Evolutionary conservation across 2,329 filamentous ascomycete species (phyloP).

Genomic region (Leptographium galeiforme): DNA sequence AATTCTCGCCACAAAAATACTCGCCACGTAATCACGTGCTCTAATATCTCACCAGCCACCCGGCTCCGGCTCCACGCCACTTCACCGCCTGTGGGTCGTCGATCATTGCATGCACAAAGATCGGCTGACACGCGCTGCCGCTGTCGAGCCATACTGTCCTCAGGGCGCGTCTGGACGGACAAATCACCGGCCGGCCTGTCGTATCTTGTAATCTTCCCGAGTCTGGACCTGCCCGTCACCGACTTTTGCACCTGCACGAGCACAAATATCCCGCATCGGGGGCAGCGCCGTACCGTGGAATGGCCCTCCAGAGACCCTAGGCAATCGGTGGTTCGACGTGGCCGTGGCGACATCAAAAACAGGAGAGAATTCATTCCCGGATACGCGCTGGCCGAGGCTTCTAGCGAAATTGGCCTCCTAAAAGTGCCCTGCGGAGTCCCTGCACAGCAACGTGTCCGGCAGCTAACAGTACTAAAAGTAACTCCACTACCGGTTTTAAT

Average conservation of each 20-base stretch:
- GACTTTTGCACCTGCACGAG: background rate
- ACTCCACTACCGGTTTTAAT: background rate
- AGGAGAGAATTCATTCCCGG: constrained; percentile 1
- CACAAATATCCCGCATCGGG: background rate
- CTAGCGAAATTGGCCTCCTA: constrained; percentile 1
- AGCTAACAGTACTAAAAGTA: too few species aligned
- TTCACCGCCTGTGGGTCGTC: background rate
- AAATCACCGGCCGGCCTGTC: background rate
- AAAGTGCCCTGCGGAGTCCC: background rate
- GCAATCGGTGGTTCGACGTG: constrained; percentile 7
- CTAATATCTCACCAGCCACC: background rate
- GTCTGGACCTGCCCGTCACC: background rate
- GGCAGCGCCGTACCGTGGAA: too few species aligned
- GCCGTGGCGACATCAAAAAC: constrained; percentile 1
- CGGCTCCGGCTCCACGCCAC: background rate
- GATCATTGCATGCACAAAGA: background rate
- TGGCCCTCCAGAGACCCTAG: background rate
- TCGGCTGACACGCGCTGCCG: background rate
- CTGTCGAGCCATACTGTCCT: background rate
- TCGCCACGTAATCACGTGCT: background rate
- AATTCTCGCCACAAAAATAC: too few species aligned
- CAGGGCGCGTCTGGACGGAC: background rate
- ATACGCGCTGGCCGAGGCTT: background rate
- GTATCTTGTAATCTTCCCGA: background rate
- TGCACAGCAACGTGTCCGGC: background rate